Evolutionary conservation across 225 moss, liverwort and hornwort genomes (phyloP).

Genomic region (Ulota crispa): DNA sequence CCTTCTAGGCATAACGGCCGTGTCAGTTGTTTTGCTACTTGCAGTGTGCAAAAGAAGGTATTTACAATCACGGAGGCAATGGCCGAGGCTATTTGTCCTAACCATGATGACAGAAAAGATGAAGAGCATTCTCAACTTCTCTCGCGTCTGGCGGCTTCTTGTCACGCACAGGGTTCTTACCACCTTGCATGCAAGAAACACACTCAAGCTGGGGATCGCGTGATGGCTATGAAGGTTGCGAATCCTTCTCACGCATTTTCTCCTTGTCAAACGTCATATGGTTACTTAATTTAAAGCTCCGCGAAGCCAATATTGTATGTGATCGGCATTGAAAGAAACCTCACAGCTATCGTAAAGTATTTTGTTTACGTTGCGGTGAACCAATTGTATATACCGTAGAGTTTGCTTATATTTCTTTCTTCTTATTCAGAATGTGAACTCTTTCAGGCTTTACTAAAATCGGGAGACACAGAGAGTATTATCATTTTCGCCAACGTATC

Average conservation of each 20-base stretch:
- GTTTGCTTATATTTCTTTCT: background rate
- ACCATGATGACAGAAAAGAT: conserved; percentile 54
- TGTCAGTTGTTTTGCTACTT: conserved; percentile 9
- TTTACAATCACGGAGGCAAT: conserved; percentile 78
- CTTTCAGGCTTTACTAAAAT: conserved; percentile 83
- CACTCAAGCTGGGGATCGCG: conserved; percentile 80
- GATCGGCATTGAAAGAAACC: background rate
- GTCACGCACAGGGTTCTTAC: conserved; percentile 86
- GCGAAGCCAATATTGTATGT: background rate
- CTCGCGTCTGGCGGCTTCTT: conserved; percentile 69
- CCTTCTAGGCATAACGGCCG: background rate
- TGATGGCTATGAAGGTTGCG: conserved; percentile 90
- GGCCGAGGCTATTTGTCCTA: conserved; percentile 77
- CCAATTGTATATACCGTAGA: background rate
- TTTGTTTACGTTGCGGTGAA: conserved; percentile 3
- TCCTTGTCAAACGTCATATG: background rate
- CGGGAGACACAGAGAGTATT: conserved; percentile 93
- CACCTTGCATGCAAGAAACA: conserved; percentile 97
- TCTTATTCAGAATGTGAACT: conserved; percentile 12
- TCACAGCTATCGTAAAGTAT: background rate
- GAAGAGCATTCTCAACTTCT: conserved; percentile 60
- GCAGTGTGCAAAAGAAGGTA: conserved; percentile 77
- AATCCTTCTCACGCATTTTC: conserved; percentile 14
- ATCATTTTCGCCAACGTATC: conserved; percentile 90
- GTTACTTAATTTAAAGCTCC: background rate